Conservation (phyloP, 2,329 filamentous ascomycete species). For the Akanthomyces dipterigenus region DNA sequence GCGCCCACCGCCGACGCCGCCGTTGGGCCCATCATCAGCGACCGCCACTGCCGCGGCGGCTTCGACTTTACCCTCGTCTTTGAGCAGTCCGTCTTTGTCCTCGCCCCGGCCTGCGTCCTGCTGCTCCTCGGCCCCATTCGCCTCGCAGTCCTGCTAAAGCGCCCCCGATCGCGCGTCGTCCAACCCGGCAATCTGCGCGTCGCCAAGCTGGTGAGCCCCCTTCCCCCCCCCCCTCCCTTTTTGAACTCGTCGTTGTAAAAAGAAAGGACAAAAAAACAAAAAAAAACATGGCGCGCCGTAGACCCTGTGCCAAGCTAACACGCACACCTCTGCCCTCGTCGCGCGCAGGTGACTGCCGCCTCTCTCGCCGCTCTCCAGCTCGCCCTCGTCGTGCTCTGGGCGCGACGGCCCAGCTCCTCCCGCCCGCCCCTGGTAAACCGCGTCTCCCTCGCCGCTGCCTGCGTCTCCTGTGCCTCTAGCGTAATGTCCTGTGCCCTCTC, state of each 20-base stretch:
- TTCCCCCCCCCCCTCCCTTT: not conserved
- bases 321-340: not conserved
- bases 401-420: conserved; percentile 1
- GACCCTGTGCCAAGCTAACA: not conserved
- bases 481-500: conserved; percentile 26
- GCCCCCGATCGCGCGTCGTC: conserved; percentile 18
- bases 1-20: conserved; percentile 18
- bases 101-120: conserved; percentile 25
- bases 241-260: too few species aligned
- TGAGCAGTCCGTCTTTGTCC: conserved; percentile 29
- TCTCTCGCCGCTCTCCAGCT: conserved; percentile 27
- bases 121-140: conserved; percentile 27
- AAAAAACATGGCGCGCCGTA: not conserved
- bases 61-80: conserved; percentile 48
- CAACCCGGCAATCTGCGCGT: conserved; percentile 19
- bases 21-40: conserved; percentile 20
- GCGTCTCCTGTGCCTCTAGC: conserved; percentile 26
- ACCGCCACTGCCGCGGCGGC: conserved; percentile 28
- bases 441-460: conserved; percentile 25
- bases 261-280: too few species aligned
- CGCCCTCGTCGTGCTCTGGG: conserved; percentile 27
- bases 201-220: conserved; percentile 22
- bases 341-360: conserved; percentile 19
- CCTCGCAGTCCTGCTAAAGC: conserved; percentile 21
- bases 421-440: conserved; percentile 17